Conservation (phyloP, 352 stramenopile genomes). For the Phytophthora tentaculata region DNA sequence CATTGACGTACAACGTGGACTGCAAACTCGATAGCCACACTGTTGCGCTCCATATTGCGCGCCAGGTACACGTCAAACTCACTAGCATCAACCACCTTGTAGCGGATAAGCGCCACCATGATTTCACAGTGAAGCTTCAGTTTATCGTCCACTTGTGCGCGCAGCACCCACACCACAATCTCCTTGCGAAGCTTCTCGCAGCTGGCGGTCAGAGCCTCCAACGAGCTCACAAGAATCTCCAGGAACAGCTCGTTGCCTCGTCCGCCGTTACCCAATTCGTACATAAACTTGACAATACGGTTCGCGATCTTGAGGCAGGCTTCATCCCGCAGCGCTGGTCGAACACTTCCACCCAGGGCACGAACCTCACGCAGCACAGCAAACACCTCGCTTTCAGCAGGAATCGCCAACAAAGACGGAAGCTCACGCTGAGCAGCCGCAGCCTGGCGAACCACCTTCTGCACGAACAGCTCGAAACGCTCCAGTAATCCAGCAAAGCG, state of each 20-base stretch:
- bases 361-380: constrained; percentile 81
- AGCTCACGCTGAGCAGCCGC: constrained; percentile 77
- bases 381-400: constrained; percentile 86
- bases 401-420: constrained; percentile 71
- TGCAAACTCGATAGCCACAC: constrained; percentile 96
- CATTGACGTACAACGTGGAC: constrained; percentile 94
- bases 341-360: constrained; percentile 75
- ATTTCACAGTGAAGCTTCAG: constrained; percentile 96
- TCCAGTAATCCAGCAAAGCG: constrained; percentile 86
- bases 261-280: constrained; percentile 88
- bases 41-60: constrained; percentile 95
- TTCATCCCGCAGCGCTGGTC: constrained; percentile 86
- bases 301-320: constrained; percentile 96
- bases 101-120: constrained; percentile 94
- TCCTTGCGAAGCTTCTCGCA: constrained; percentile 95
- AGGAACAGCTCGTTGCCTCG: constrained; percentile 93
- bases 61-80: constrained; percentile 97
- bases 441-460: constrained; percentile 84
- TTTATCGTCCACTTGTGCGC: constrained; percentile 94
- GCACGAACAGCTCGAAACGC: constrained; percentile 89
- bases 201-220: constrained; percentile 93
- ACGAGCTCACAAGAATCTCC: constrained; percentile 94
- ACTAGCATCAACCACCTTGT: constrained; percentile 92
- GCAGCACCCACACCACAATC: constrained; percentile 94
- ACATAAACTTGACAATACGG: constrained; percentile 97